Evolutionary conservation across 805 yeast genomes (phyloP).

Genomic region (Myxozyma monticola): DNA sequence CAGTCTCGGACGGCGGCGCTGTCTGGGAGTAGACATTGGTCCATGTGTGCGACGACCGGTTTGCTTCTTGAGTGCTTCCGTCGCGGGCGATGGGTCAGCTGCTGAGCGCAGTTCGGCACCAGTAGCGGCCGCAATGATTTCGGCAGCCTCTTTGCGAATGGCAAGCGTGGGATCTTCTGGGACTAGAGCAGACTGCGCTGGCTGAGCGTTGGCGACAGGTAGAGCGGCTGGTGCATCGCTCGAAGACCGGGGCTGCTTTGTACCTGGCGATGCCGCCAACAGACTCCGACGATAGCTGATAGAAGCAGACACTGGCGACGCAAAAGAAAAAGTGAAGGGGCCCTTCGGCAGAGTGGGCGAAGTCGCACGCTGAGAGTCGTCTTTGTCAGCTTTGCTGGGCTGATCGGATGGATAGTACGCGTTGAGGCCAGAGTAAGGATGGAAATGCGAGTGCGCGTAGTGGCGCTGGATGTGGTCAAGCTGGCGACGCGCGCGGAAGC

Average conservation of each 20-base stretch:
- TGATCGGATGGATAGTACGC: too few species aligned
- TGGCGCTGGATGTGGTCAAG: conserved; percentile 1
- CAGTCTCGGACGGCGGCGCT: conserved; percentile 26
- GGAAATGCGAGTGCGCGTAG: not conserved
- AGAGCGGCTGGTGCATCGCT: too few species aligned
- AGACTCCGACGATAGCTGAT: conserved; percentile 8
- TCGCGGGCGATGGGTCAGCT: not conserved
- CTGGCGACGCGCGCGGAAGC: not conserved
- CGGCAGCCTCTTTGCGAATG: too few species aligned
- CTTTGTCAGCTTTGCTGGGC: not conserved
- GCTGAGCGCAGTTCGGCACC: too few species aligned
- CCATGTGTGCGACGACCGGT: not conserved
- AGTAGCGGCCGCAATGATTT: too few species aligned
- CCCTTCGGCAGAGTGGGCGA: conserved; percentile 9
- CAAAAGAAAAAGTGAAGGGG: conserved; percentile 13
- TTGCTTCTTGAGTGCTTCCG: not conserved
- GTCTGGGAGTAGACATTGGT: not conserved
- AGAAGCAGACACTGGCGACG: conserved; percentile 21
- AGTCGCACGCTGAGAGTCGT: not conserved
- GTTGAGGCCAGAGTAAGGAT: too few species aligned
- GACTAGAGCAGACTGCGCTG: too few species aligned
- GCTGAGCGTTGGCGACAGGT: too few species aligned
- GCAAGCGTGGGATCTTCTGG: too few species aligned
- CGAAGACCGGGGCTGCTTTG: too few species aligned
- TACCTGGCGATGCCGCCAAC: not conserved